Evolutionary conservation across 441 rosid genomes (phyloP), one percentile per base, ranked within the genome.

Genomic region (Eutrema salsugineum): DNA sequence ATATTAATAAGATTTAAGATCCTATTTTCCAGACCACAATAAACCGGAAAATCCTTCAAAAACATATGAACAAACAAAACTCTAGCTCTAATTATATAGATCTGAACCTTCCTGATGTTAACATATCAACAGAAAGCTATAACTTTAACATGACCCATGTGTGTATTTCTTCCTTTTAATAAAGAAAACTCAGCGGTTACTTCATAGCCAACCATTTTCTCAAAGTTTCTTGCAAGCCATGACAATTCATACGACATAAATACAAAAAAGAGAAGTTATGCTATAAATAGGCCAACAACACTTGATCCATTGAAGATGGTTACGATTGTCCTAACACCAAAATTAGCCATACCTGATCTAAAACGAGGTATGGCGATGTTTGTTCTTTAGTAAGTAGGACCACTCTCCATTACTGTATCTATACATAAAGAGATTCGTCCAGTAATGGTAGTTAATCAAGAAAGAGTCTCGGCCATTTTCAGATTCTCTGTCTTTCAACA

Each of bases 281-380:
- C 68, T 59, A 66, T 33, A 49, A 67, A 66, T 40, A 54, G 44
- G 19, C 70, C 63, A 61, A 68, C 72, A 68, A 53, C 11, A 60
- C 1, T 5, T 53, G 69, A 50, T 53, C 55, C 49, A 27, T 6
- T 35, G 51, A 61, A 12, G 51, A 0, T 0, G 7, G 11, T 75
- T 44, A 35, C 19, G 43, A 61, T 62, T 43, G 43, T 68, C 44
- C 38, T 54, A 44, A 36, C 3, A 44, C 57, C 65, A 68, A 54
- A 74, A n/a, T 17, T 75, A 48, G 15, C 43, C 65, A 46, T 43
- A 60, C 36, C 70, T 68, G 73, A 44, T 68, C 62, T 68, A 43
- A 24, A 68, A 43, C 8, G 27, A 61, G 69, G 73, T 12, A 68
- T 75, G 64, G 57, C 1, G 44, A 60, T 19, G 12, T 43, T 12